phyloP scores from a whole-genome alignment of 495 filamentous ascomycete genomes.

The Penicillium atrosanguineum region DNA sequence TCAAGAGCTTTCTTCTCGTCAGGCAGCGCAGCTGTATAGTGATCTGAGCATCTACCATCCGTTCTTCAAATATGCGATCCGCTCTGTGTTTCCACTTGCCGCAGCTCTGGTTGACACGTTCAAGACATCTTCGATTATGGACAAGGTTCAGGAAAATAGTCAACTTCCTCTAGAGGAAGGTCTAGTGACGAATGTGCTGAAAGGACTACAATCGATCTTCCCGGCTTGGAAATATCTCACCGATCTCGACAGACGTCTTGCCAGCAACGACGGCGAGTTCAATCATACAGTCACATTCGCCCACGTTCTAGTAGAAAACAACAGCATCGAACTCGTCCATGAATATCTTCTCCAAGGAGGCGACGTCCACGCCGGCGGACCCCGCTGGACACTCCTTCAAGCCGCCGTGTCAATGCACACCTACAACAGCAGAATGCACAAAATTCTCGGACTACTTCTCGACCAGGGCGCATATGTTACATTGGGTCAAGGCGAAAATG shows the following conservation, averaged over 20 bases:
- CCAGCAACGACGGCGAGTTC: neutral
- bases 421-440: neutral
- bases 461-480: neutral
- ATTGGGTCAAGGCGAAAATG: neutral
- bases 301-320: neutral
- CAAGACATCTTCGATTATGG: neutral
- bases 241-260: neutral
- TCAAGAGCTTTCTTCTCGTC: neutral
- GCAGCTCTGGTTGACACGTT: neutral
- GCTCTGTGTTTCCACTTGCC: neutral
- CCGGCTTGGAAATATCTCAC: neutral
- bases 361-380: neutral
- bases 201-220: neutral
- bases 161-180: neutral
- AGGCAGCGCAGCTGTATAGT: neutral
- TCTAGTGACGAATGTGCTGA: neutral
- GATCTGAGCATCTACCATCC: neutral
- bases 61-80: neutral
- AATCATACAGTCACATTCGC: neutral
- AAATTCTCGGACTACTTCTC: neutral
- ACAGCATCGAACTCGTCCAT: neutral
- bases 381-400: neutral
- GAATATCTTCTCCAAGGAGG: neutral
- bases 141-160: neutral
- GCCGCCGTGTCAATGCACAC: neutral